A percentile compares a stretch with the other conserved stretches of the same genome.
These are phyloP conservation scores for Henckelia pumila DNA, from an alignment of 257 asterid species.

Conservation along the genomic window DNA sequence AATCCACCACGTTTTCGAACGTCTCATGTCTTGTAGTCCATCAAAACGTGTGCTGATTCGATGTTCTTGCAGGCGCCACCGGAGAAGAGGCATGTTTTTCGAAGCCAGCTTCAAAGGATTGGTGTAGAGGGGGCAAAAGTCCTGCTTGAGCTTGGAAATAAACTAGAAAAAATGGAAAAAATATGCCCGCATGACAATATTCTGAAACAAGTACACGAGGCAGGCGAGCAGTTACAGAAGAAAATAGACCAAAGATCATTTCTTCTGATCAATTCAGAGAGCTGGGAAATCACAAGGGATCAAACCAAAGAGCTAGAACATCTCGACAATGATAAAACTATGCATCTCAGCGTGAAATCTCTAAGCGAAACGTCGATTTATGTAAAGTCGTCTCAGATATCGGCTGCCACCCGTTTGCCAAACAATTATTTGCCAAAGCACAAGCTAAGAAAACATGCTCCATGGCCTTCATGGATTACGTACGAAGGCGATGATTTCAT, in stretches of 20 bases:
- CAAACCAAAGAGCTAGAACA: slow-evolving; percentile 30
- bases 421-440: slow-evolving; percentile 23
- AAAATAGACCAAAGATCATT: slow-evolving; percentile 58
- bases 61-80: slow-evolving; percentile 51
- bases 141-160: slow-evolving; percentile 54
- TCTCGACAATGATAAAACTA: slow-evolving; percentile 27
- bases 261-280: slow-evolving; percentile 62
- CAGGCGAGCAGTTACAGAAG: slow-evolving; percentile 47
- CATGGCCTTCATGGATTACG: slow-evolving; percentile 35
- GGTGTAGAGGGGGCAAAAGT: slow-evolving; percentile 56
- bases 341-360: slow-evolving; percentile 33
- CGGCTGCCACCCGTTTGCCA: slow-evolving; percentile 16
- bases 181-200: slow-evolving; percentile 27
- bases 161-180: slow-evolving; percentile 65
- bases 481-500: slow-evolving; percentile 29
- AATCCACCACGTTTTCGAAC: not conserved
- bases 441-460: slow-evolving; percentile 45
- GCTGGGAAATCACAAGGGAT: slow-evolving; percentile 52
- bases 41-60: not conserved
- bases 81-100: slow-evolving; percentile 62
- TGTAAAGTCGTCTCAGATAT: slow-evolving; percentile 28
- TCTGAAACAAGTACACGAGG: slow-evolving; percentile 50
- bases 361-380: slow-evolving; percentile 44
- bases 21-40: not conserved
- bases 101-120: slow-evolving; percentile 56